Base-by-base conservation (phyloP, 2,329 filamentous ascomycete genomes). In the Aureobasidium lini region DNA sequence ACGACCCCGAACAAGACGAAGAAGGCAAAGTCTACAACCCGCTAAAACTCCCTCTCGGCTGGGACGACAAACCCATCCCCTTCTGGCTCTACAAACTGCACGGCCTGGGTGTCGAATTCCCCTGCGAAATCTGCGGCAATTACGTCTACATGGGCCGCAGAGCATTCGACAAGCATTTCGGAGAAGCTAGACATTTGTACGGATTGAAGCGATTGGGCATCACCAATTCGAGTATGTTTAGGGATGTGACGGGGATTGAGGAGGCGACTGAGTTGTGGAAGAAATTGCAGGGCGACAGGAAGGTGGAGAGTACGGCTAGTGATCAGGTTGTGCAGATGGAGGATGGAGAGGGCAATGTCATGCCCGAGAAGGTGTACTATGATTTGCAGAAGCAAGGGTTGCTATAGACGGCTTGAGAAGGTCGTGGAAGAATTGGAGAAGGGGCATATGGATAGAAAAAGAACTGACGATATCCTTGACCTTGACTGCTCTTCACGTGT, bases 31-130 rank as follows among this genome's bases (percentile, higher is more conserved):
- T 97, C 61, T 96, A 97, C 79, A 99, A 99, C 72, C 94, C 94
- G 0, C 81, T 99, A 65, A 99, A 99, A 71, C 81, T 99, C 1
- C 94, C 94, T 0, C 81, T 99, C 7, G 93, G 90, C 2, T 99
- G 95, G 95, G 94, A 99, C 66, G 94, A 95, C 66, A 99, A 99
- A 71, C 94, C 95, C 0, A 99, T 99, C 67, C 94, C 95, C 0
- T 99, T 94, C 78, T 99, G 94, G 94, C 82, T 99, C 15, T 99
- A 97, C 80, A 94, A 96, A 66, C 81, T 99, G 15, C 94, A 99
- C 70, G 94, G 94, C 1, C 78, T 99, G 29, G 94, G 94, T 8
- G 91, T 96, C 11, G 94, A 99, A 67, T 96, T 96, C 66, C 82
- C 88, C 0, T 99, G 94, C 77, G 93, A 99, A 72, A 90, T 99